Evolutionary conservation across 1,284 basidiomycete species (phyloP).

Genomic region (Cryptococcus neoformans): DNA sequence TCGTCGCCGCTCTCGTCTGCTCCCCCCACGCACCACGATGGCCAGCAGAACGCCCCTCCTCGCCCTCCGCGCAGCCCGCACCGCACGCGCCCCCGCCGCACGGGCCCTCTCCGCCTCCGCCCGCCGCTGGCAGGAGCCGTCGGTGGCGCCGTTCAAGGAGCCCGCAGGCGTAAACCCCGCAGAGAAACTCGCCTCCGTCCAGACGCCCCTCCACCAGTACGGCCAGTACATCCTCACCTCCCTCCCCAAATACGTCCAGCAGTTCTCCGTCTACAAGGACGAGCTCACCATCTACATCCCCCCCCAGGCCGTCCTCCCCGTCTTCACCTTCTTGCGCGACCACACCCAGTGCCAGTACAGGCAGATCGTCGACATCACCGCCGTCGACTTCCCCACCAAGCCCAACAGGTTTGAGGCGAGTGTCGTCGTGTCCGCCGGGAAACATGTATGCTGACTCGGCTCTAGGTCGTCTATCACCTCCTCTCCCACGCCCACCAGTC

Average conservation of each 20-base stretch:
- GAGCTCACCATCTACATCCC: slow-evolving; percentile 73
- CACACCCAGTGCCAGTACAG: slow-evolving; percentile 97
- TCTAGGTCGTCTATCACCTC: slow-evolving; percentile 83
- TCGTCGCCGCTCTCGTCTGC: no score
- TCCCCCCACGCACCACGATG: slow-evolving; percentile 19
- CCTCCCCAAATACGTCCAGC: slow-evolving; percentile 92
- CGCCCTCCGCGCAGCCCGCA: slow-evolving; percentile 18
- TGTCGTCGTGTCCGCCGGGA: not conserved
- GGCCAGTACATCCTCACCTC: slow-evolving; percentile 87
- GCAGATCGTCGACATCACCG: slow-evolving; percentile 86
- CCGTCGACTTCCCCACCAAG: slow-evolving; percentile 91
- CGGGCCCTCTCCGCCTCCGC: slow-evolving; percentile 30
- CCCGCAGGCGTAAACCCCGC: slow-evolving; percentile 81
- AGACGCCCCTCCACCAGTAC: slow-evolving; percentile 77
- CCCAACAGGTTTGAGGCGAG: slow-evolving; percentile 83
- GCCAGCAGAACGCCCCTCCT: slow-evolving; percentile 29
- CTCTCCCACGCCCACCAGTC: slow-evolving; percentile 69
- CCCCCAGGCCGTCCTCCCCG: slow-evolving; percentile 77
- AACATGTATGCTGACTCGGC: not conserved
- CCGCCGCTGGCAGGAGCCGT: slow-evolving; percentile 30
- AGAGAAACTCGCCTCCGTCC: slow-evolving; percentile 64
- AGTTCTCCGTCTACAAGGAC: slow-evolving; percentile 97
- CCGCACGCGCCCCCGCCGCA: slow-evolving; percentile 6
- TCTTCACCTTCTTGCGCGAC: slow-evolving; percentile 91
- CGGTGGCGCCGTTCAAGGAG: slow-evolving; percentile 77